Percentiles rank a stretch among this genome's conserved stretches.
phyloP scores from a whole-genome alignment of 2,329 filamentous ascomycete genomes.

The Pseudogymnoascus sp. region DNA sequence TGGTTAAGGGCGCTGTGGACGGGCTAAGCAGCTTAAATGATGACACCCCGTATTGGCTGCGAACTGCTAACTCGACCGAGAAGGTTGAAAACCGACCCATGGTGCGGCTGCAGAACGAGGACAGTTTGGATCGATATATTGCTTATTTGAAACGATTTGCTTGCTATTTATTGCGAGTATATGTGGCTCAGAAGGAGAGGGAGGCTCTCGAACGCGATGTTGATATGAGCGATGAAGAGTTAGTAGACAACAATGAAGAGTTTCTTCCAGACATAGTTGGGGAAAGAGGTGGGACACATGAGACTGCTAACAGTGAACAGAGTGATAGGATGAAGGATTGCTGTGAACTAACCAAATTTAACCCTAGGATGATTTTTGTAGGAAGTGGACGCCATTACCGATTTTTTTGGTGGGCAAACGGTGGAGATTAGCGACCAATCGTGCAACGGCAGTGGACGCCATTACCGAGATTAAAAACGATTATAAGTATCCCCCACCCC shows the following conservation, averaged over 20 bases:
- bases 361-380: neutral
- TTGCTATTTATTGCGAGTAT: constrained; percentile 9
- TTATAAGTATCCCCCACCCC: too few species aligned
- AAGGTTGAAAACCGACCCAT: constrained; percentile 11
- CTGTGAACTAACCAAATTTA: neutral
- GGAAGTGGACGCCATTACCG: neutral
- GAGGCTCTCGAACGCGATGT: neutral
- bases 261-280: neutral
- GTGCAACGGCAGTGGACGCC: too few species aligned
- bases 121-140: constrained; percentile 12
- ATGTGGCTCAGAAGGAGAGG: constrained; percentile 9
- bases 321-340: neutral
- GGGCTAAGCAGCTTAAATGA: constrained; percentile 10
- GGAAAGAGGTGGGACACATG: neutral
- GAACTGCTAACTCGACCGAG: constrained; percentile 9
- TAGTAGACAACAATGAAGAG: neutral
- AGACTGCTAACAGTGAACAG: neutral
- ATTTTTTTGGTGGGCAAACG: neutral
- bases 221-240: neutral
- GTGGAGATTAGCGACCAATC: neutral
- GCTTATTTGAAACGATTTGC: constrained; percentile 11
- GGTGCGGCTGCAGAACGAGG: constrained; percentile 10
- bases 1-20: constrained; percentile 8
- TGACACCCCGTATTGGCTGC: constrained; percentile 9
- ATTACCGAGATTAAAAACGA: too few species aligned